Conservation (phyloP, 208 protist species). For the Acanthamoeba triangularis region DNA sequence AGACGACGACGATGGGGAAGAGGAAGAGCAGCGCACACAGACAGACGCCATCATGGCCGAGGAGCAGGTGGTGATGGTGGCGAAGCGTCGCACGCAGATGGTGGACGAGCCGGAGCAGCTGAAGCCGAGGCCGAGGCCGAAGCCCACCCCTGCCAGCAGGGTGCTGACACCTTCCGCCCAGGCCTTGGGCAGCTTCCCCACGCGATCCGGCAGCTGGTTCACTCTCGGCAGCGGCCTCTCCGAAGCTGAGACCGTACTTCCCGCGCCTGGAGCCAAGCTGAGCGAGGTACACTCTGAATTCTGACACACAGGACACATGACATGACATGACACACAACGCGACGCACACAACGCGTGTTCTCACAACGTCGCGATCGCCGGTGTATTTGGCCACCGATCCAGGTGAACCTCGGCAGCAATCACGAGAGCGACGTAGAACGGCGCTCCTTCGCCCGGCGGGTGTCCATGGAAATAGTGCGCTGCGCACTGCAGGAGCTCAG, state of each 20-base stretch:
- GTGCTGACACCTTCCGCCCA: background rate
- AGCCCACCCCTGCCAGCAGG: background rate
- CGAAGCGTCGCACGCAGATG: background rate
- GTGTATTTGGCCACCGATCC: background rate
- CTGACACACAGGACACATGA: background rate
- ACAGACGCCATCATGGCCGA: background rate
- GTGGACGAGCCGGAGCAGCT: background rate
- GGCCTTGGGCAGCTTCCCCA: background rate
- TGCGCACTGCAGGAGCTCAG: background rate
- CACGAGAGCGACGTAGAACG: conserved; percentile 27
- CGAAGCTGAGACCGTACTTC: background rate
- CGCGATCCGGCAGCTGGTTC: conserved; percentile 23
- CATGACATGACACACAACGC: too few relatives aligned
- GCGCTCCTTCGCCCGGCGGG: background rate
- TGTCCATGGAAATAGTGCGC: background rate
- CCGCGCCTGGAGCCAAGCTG: background rate
- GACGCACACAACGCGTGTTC: too few relatives aligned
- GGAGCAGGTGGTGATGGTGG: background rate
- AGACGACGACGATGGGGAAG: background rate
- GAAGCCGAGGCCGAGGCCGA: background rate
- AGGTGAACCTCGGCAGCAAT: conserved; percentile 19
- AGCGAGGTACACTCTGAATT: background rate
- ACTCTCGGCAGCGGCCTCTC: background rate
- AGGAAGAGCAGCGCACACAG: background rate
- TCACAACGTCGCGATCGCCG: background rate